Percentiles rank a stretch among this genome's conserved stretches.
phyloP scores from a whole-genome alignment of 2,329 filamentous ascomycete species.

The Myriosclerotinia curreyana region DNA sequence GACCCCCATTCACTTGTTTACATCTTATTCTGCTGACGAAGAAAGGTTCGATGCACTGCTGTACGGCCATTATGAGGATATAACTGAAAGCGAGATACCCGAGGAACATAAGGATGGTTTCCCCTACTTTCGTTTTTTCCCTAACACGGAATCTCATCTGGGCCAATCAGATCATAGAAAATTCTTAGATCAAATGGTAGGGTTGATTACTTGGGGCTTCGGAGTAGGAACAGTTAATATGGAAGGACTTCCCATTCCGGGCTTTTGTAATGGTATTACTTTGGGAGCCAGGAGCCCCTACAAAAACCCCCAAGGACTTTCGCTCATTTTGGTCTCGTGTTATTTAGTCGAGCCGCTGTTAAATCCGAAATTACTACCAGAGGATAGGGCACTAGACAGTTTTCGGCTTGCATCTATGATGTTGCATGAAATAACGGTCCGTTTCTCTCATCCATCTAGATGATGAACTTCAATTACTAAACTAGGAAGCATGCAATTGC shows the following conservation, averaged over 20 bases:
- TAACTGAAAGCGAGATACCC: neutral
- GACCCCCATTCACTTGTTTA: neutral
- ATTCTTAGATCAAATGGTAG: neutral
- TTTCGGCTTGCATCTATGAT: neutral
- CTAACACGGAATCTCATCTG: neutral
- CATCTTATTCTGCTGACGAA: neutral
- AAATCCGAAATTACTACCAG: neutral
- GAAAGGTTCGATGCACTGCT: slow-evolving; percentile 5
- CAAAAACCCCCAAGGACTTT: neutral
- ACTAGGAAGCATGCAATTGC: neutral
- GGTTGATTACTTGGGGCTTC: neutral
- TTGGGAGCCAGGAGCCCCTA: neutral
- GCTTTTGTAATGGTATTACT: neutral
- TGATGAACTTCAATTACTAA: neutral
- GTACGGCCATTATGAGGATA: neutral
- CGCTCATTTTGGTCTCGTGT: neutral
- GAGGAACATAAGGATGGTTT: neutral
- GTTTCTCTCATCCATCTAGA: neutral
- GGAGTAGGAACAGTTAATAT: neutral
- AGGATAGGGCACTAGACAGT: neutral
- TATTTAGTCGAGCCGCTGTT: neutral
- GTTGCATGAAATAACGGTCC: slow-evolving; percentile 1
- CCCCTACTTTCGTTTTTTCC: neutral
- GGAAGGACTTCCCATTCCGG: neutral
- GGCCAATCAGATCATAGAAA: neutral